Evolutionary conservation across 2,329 filamentous ascomycete species (phyloP).

Genomic region (Fusarium illudens): DNA sequence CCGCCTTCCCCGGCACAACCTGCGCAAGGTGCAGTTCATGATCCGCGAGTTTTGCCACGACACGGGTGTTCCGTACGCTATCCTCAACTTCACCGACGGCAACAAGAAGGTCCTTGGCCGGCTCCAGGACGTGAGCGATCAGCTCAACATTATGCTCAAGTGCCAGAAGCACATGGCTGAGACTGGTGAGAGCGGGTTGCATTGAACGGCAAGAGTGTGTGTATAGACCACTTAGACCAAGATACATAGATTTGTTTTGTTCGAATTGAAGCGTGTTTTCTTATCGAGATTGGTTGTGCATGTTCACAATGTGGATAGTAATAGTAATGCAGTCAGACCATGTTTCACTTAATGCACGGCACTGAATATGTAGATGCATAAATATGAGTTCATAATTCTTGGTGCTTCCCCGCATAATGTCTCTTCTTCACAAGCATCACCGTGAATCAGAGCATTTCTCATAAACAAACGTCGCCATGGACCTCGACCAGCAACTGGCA

Average conservation of each 20-base stretch:
- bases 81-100: conserved; percentile 69
- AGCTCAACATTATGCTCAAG: conserved; percentile 66
- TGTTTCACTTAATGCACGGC: neutral
- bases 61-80: conserved; percentile 68
- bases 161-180: conserved; percentile 63
- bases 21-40: conserved; percentile 66
- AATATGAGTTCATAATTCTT: neutral
- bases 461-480: neutral
- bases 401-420: neutral
- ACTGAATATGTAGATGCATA: neutral
- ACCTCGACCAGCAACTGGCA: neutral
- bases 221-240: conserved; percentile 2
- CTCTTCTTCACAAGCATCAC: neutral
- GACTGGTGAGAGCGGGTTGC: conserved; percentile 55
- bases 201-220: conserved; percentile 26
- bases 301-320: too few relatives aligned
- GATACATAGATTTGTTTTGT: neutral
- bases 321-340: too few relatives aligned
- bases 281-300: neutral
- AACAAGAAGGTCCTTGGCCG: conserved; percentile 61
- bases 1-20: conserved; percentile 72
- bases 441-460: too few relatives aligned
- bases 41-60: conserved; percentile 72
- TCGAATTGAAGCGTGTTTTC: conserved; percentile 5
- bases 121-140: conserved; percentile 66